Conservation (phyloP, 306 rosid genomes). For the Cucumis cinereus region DNA sequence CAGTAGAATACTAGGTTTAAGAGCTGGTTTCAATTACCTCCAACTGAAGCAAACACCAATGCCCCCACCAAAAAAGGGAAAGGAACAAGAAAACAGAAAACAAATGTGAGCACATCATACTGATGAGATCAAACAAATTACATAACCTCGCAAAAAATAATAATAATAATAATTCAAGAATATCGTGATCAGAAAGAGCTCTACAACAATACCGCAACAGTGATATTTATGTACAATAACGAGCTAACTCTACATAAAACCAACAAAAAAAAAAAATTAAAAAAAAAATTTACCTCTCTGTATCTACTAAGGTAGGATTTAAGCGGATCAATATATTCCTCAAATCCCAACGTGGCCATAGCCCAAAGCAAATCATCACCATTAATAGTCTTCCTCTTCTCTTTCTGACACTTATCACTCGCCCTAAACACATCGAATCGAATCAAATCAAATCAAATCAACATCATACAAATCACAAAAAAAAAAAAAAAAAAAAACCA, state of each 20-base stretch:
- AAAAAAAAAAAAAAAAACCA: not conserved
- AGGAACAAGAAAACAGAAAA: conserved; percentile 9
- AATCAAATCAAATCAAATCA: not conserved
- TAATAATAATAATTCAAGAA: not conserved
- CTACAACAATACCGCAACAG: not conserved
- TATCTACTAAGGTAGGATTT: conserved; percentile 74
- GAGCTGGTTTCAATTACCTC: conserved; percentile 46
- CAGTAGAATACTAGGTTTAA: conserved; percentile 3
- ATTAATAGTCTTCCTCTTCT: conserved; percentile 90
- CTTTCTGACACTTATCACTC: conserved; percentile 87
- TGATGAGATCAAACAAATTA: not conserved
- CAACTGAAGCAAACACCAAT: conserved; percentile 28
- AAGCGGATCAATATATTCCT: conserved; percentile 89
- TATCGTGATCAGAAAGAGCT: not conserved
- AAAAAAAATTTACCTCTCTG: conserved; percentile 47
- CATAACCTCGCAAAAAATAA: not conserved
- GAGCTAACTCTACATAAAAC: not conserved
- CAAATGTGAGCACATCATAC: conserved; percentile 16
- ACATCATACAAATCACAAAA: not conserved
- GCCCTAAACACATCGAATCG: conserved; percentile 35
- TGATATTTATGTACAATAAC: not conserved
- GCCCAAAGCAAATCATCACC: conserved; percentile 95
- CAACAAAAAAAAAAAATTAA: not conserved
- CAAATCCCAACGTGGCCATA: conserved; percentile 83
- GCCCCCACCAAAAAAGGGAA: conserved; percentile 18